Percentiles rank a stretch among this genome's conserved stretches.
Evolutionary conservation across 1,139 yeast genomes (phyloP).

Genomic region (Candida sp.): DNA sequence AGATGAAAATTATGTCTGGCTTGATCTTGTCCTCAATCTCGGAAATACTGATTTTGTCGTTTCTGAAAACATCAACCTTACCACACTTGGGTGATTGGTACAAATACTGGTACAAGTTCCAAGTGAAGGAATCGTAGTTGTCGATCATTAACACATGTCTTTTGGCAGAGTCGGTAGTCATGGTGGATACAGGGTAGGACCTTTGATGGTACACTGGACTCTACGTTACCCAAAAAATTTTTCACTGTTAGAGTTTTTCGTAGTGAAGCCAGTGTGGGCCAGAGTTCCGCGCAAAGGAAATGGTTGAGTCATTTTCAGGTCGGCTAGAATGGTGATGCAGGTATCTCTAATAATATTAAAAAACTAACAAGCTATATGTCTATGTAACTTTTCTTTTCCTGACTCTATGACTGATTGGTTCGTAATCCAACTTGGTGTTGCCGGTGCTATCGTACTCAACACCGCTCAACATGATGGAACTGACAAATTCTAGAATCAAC

Average conservation of each 20-base stretch:
- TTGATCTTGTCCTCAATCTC: conserved; percentile 63
- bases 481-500: conserved; percentile 79
- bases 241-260: background rate
- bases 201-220: no score
- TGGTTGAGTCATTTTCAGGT: background rate
- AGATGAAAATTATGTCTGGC: conserved; percentile 83
- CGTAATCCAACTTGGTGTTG: conserved; percentile 11
- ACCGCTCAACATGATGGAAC: conserved; percentile 74
- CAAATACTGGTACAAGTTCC: conserved; percentile 93
- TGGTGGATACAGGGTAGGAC: background rate
- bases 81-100: conserved; percentile 80
- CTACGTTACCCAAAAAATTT: conserved; percentile 2
- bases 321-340: background rate
- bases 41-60: conserved; percentile 77
- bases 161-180: conserved; percentile 10
- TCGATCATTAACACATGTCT: conserved; percentile 82
- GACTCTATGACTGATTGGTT: conserved; percentile 31
- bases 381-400: conserved; percentile 21
- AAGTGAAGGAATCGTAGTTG: conserved; percentile 97
- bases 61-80: conserved; percentile 80
- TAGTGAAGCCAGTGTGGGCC: no score
- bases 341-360: background rate
- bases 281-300: no score
- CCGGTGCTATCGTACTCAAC: conserved; percentile 46
- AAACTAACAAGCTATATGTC: background rate